Evolutionary conservation across 768 basidiomycete species (phyloP).

Genomic region (Boletus rubescentipes): DNA sequence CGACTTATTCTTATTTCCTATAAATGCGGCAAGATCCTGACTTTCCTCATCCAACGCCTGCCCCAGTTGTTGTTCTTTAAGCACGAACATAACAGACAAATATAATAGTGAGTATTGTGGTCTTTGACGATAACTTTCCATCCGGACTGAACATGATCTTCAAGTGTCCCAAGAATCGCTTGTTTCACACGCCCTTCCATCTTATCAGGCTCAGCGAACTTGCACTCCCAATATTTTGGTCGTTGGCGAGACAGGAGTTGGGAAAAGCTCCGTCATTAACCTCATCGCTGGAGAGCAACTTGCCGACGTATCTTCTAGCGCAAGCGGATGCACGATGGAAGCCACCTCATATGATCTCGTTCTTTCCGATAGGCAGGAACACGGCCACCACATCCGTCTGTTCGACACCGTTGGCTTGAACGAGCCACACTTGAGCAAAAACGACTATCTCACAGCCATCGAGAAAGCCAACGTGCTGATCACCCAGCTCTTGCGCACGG

Average conservation of each 20-base stretch:
- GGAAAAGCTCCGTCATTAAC: conserved; percentile 44
- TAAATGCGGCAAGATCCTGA: conserved; percentile 3
- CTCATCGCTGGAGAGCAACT: conserved; percentile 31
- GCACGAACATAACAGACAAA: neutral
- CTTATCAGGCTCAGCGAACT: conserved; percentile 11
- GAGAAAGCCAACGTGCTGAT: conserved; percentile 34
- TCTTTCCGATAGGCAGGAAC: conserved; percentile 10
- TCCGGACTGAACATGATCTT: neutral
- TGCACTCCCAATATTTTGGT: conserved; percentile 34
- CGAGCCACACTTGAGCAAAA: conserved; percentile 20
- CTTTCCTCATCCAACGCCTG: neutral
- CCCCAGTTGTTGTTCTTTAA: neutral
- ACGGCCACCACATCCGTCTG: conserved; percentile 19
- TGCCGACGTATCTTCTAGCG: conserved; percentile 29
- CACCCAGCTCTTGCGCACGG: conserved; percentile 23
- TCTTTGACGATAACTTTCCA: neutral
- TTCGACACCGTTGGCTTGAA: conserved; percentile 36
- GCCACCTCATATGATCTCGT: conserved; percentile 22
- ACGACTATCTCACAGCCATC: conserved; percentile 25
- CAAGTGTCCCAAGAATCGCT: conserved; percentile 4
- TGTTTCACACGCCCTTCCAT: neutral
- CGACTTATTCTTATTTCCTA: neutral
- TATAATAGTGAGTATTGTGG: conserved; percentile 8
- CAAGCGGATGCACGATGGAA: conserved; percentile 36
- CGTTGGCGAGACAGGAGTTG: conserved; percentile 33